phyloP scores from a whole-genome alignment of 306 rosid genomes.

The Rosa multiflora region DNA sequence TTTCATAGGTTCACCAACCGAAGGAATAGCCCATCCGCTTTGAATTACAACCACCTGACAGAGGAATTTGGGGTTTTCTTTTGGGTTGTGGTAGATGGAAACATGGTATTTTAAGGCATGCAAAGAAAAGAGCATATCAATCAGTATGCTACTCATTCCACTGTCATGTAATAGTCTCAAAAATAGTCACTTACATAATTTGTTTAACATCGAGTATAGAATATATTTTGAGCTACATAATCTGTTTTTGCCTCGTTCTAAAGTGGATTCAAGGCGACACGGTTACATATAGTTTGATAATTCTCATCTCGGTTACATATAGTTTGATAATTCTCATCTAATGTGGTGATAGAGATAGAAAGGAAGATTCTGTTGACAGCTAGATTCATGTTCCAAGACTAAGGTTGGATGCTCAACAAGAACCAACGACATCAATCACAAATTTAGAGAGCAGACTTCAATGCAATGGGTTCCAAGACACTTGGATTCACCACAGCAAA shows the following conservation, averaged over 20 bases:
- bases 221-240: not conserved
- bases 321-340: not conserved
- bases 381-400: not conserved
- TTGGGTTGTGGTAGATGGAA: too few relatives aligned
- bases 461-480: not conserved
- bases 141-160: too few relatives aligned
- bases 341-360: not conserved
- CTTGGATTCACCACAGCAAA: constrained; percentile 18
- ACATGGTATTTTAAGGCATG: too few relatives aligned
- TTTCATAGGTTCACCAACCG: too few relatives aligned
- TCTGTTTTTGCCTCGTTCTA: not conserved
- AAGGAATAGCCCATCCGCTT: too few relatives aligned
- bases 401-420: not conserved
- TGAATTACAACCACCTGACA: too few relatives aligned
- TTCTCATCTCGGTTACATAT: not conserved
- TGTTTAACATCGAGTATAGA: not conserved
- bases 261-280: not conserved
- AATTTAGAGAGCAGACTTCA: constrained; percentile 17
- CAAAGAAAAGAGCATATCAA: too few relatives aligned
- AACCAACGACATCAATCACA: not conserved
- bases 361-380: not conserved
- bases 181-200: too few relatives aligned
- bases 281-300: not conserved
- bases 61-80: too few relatives aligned
- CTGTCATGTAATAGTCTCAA: too few relatives aligned